Evolutionary conservation across 2,329 filamentous ascomycete genomes (phyloP).

Genomic region (Exophiala aquamarina): DNA sequence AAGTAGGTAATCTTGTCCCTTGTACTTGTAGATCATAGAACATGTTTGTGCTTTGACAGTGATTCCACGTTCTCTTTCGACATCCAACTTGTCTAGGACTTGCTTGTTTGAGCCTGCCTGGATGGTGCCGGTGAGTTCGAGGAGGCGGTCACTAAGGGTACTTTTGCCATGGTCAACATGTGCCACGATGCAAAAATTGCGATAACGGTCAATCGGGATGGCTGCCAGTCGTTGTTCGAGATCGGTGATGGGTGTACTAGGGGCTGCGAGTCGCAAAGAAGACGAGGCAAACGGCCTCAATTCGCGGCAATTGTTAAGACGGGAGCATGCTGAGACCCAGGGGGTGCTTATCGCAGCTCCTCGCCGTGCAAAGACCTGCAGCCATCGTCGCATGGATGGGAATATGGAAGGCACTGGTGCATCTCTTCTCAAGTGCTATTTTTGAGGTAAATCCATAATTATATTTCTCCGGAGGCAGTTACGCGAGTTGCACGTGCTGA

Average conservation of each 20-base stretch:
- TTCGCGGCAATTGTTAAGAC: conserved; percentile 8
- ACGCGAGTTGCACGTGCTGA: no score
- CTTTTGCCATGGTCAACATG: conserved; percentile 99
- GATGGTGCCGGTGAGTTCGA: conserved; percentile 94
- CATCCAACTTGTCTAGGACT: conserved; percentile 93
- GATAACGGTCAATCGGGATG: conserved; percentile 56
- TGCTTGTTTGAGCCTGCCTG: conserved; percentile 85
- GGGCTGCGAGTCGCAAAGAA: conserved; percentile 29
- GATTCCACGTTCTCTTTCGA: conserved; percentile 92
- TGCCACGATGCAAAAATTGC: conserved; percentile 98
- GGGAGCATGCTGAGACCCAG: conserved; percentile 16
- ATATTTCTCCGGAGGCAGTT: no score
- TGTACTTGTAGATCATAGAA: conserved; percentile 90
- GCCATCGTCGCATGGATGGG: conserved; percentile 28
- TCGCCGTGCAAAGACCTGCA: conserved; percentile 28
- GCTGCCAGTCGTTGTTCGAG: conserved; percentile 58
- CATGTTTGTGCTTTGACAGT: conserved; percentile 99
- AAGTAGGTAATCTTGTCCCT: conserved; percentile 83
- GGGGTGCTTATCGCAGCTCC: conserved; percentile 24
- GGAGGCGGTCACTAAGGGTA: conserved; percentile 85
- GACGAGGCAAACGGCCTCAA: conserved; percentile 33
- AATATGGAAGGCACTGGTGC: background rate
- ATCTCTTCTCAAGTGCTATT: no score
- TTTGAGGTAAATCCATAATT: no score
- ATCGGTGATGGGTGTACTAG: conserved; percentile 41